Conservation (phyloP, 108 stramenopile species). For the Stephanodiscus minutulus region DNA sequence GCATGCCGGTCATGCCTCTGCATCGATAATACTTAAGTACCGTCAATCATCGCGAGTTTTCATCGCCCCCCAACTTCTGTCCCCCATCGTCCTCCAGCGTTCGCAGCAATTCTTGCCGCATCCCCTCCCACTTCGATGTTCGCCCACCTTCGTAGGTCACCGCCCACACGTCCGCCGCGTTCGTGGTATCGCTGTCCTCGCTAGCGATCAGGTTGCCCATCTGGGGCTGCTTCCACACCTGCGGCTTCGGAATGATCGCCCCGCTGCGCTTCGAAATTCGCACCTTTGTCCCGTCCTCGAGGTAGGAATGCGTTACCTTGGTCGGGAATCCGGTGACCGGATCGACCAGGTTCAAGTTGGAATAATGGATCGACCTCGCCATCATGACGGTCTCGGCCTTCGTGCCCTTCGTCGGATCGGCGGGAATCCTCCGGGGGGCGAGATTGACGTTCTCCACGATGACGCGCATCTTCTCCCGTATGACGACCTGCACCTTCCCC, state of each 20-base stretch:
- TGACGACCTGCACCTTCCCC: constrained; percentile 78
- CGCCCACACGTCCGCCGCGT: constrained; percentile 79
- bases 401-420: constrained; percentile 70
- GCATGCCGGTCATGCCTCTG: not conserved
- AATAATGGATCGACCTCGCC: constrained; percentile 85
- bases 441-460: constrained; percentile 93
- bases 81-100: constrained; percentile 31
- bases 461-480: constrained; percentile 83
- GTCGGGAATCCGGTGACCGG: constrained; percentile 85
- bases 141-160: constrained; percentile 59
- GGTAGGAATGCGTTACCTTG: constrained; percentile 66
- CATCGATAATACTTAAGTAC: not conserved
- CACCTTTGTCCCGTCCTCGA: constrained; percentile 96
- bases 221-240: constrained; percentile 66
- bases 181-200: constrained; percentile 70
- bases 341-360: constrained; percentile 89
- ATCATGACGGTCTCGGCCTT: constrained; percentile 53
- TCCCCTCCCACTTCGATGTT: constrained; percentile 38
- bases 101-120: constrained; percentile 45
- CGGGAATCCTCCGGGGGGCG: constrained; percentile 67
- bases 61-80: not conserved
- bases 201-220: constrained; percentile 60
- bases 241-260: constrained; percentile 91
- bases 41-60: not conserved
- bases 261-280: constrained; percentile 89